Percentiles rank a stretch among this genome's conserved stretches.
Conservation (phyloP, 2,329 filamentous ascomycete species). For the Raffaelea albimanens region DNA sequence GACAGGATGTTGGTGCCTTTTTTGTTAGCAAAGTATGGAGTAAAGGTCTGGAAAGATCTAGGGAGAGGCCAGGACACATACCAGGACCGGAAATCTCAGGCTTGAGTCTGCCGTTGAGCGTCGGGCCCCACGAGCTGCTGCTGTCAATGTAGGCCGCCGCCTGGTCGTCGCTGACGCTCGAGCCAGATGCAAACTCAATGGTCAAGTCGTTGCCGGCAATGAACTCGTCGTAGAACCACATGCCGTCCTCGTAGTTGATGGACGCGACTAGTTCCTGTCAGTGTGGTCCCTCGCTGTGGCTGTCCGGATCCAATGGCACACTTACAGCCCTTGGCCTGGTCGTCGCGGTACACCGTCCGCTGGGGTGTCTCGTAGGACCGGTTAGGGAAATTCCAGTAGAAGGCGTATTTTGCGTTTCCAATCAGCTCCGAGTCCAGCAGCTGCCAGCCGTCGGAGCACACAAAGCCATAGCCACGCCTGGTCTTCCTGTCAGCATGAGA, state of each 20-base stretch:
- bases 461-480: background rate
- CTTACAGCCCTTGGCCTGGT: background rate
- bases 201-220: background rate
- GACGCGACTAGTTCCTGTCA: background rate
- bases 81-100: conserved; percentile 37
- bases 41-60: too few species aligned
- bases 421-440: background rate
- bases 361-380: background rate
- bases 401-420: background rate
- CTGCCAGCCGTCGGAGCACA: background rate
- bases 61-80: too few species aligned
- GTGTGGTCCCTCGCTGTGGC: background rate
- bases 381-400: background rate
- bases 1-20: conserved; percentile 41
- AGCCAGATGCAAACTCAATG: background rate
- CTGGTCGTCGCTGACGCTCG: background rate
- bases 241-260: background rate
- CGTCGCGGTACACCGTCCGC: background rate
- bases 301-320: too few species aligned
- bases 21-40: too few species aligned
- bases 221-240: background rate
- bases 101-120: conserved; percentile 35
- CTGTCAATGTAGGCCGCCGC: background rate
- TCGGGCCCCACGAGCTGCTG: conserved; percentile 34
- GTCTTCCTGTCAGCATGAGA: background rate